Evolutionary conservation across 176 grass and related monocot species (phyloP), one percentile per base, ranked within the genome.

Genomic region (Oryza nivara): DNA sequence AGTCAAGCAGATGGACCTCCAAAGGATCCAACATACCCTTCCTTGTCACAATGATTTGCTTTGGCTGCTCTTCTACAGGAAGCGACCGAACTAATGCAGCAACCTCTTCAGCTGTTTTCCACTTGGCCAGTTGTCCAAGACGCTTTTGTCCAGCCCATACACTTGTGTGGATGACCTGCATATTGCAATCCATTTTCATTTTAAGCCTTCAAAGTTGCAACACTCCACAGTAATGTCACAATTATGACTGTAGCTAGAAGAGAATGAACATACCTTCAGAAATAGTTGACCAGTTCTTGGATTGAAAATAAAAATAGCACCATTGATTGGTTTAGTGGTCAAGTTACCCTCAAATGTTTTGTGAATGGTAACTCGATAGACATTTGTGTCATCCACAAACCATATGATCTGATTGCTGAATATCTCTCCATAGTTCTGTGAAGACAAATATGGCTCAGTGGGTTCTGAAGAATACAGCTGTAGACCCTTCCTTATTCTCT

Each of bases 321-420:
- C 96, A 68, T 98, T 98, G 68, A 95, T 98, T 64, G 96, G 93
- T 82, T 98, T 98, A 11, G 93, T 95, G 73, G 96, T 98, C 73
- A 98, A 79, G 89, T 98, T 98, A 87, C 96, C 96, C 90, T 98
- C 96, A 22, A 98, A 98, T 40, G 96, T 98, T 86, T 98, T 98
- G 79, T 95, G 96, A 83, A 95, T 98, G 67, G 96, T 98, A 34
- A 98, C 96, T 63, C 96, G 88, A 41, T 98, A 98, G 6, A 98
- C 93, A 90, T 98, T 98, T 47, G 96, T 98, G 83, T 98, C 96
- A 83, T 98, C 96, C 64, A 98, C 96, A 88, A 98, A 98, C 96
- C 93, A 98, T 93, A 98, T 98, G 81, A 98, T 98, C 69, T 98
- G 96, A 68, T 98, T 98, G 86, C 96, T 98, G 86, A 98, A 98